A percentile compares a stretch with the other conserved stretches of the same genome.
These are phyloP conservation scores for Saccharomyces paradoxus DNA, from an alignment of 805 yeast species.

Conservation along the genomic window DNA sequence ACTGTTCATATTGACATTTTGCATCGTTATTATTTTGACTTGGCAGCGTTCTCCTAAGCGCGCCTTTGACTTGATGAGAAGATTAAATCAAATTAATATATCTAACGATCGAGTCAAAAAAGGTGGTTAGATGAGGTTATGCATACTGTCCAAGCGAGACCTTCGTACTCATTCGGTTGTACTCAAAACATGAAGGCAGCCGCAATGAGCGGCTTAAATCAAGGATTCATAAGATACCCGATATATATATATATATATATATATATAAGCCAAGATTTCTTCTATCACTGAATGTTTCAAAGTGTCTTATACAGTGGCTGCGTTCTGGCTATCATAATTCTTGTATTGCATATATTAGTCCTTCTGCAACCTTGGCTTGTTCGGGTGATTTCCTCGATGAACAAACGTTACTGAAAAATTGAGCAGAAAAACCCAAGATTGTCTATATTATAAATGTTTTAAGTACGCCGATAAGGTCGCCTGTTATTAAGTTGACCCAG, in stretches of 20 bases:
- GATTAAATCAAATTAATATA: not conserved
- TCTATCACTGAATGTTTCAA: not conserved
- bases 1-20: not conserved
- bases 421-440: not conserved
- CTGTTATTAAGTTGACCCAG: not conserved
- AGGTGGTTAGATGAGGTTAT: not conserved
- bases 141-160: not conserved
- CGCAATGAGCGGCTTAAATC: not conserved
- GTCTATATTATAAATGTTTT: not conserved
- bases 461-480: not conserved
- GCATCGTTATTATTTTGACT: not conserved
- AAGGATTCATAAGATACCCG: not conserved
- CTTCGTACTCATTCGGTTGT: not conserved
- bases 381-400: not conserved
- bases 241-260: not conserved
- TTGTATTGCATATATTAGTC: not conserved
- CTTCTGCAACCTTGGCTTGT: not conserved
- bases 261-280: not conserved
- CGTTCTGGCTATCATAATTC: not conserved
- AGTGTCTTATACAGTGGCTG: not conserved
- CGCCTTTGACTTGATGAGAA: not conserved
- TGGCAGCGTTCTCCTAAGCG: not conserved
- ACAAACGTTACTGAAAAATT: not conserved
- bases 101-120: not conserved
- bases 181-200: not conserved